Evolutionary conservation across 2,329 filamentous ascomycete genomes (phyloP), one percentile per base, ranked within the genome.

Genomic region (Fusarium transvaalense): DNA sequence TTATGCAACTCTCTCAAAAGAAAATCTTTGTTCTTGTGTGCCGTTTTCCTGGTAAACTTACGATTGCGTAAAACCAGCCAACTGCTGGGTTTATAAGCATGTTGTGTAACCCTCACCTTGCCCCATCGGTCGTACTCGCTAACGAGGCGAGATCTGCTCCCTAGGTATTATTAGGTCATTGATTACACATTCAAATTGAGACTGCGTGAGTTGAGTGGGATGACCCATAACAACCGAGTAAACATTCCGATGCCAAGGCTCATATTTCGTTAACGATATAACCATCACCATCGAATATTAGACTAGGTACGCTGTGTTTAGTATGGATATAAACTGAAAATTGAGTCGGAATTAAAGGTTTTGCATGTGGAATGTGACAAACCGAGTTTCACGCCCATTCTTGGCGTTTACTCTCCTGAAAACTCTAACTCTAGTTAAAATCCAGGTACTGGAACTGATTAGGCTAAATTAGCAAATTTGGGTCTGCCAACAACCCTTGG

Each of bases 81-180:
- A 51, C 47, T n/a, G n/a, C 4, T 35, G 31, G 34, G 14, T 38
- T 38, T 27, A 27, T 27, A 15, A 27, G 35, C 25, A 51, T 51
- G 47, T 19, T 51, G 34, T 51, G 34, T 5, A 51, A 51, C 47
- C 17, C 23, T 29, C 10, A 38, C 32, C 32, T 50, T 38, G 47
- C 34, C 47, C 34, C 47, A 50, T 50, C 12, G 19, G 47, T 51
- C 23, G 23, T 39, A 45, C 37, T 58, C 60, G 61, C 60, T 53
- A 60, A 35, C 41, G 29, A 56, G 51, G 43, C 56, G 47, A 69
- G 56, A 52, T 64, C 48, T 53, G 15, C 66, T 56, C 38, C 34
- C 53, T 70, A 34, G 14, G 45, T 69, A 69, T 69, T 67, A 51
- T 69, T 69, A 69, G 62, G 47, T 56, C 35, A 42, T 42, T 10